Evolutionary conservation across 2,329 filamentous ascomycete species (phyloP).

Genomic region (Clonostachys byssicola): DNA sequence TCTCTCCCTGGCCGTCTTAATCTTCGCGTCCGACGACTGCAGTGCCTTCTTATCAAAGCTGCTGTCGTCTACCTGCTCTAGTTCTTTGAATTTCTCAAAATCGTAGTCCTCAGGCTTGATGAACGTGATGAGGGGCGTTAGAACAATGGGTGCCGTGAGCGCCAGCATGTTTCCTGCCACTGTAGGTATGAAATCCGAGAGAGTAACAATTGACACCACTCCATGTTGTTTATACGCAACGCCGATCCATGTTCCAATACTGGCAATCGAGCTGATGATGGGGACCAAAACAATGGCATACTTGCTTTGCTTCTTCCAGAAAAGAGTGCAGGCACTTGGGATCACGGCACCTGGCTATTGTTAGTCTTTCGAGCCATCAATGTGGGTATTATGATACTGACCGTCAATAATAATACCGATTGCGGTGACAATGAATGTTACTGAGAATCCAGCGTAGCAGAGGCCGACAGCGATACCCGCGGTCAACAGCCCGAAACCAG

Average conservation of each 20-base stretch:
- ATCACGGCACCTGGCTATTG: constrained; percentile 61
- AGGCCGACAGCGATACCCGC: constrained; percentile 41
- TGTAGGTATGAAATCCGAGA: constrained; percentile 83
- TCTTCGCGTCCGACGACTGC: too few relatives aligned
- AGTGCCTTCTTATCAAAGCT: too few relatives aligned
- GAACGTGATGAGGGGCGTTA: constrained; percentile 70
- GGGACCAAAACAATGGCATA: constrained; percentile 66
- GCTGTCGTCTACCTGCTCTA: too few relatives aligned
- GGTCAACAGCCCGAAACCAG: constrained; percentile 57
- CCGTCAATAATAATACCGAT: constrained; percentile 86
- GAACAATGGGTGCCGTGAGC: constrained; percentile 27
- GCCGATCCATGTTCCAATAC: constrained; percentile 72
- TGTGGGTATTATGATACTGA: too few relatives aligned
- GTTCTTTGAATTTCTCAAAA: too few relatives aligned
- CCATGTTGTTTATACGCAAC: constrained; percentile 68
- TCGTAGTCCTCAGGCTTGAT: constrained; percentile 12
- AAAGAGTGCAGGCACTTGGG: constrained; percentile 73
- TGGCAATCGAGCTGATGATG: constrained; percentile 60
- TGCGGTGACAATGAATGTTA: constrained; percentile 64
- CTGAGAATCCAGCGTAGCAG: constrained; percentile 69
- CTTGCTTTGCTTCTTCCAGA: constrained; percentile 77
- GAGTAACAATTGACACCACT: constrained; percentile 65
- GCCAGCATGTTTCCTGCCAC: constrained; percentile 62
- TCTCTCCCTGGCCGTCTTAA: too few relatives aligned
- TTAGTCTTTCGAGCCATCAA: too few relatives aligned